A percentile compares a stretch with the other conserved stretches of the same genome.
phyloP scores from a whole-genome alignment of 805 yeast species.

The Metschnikowia gelsemii region DNA sequence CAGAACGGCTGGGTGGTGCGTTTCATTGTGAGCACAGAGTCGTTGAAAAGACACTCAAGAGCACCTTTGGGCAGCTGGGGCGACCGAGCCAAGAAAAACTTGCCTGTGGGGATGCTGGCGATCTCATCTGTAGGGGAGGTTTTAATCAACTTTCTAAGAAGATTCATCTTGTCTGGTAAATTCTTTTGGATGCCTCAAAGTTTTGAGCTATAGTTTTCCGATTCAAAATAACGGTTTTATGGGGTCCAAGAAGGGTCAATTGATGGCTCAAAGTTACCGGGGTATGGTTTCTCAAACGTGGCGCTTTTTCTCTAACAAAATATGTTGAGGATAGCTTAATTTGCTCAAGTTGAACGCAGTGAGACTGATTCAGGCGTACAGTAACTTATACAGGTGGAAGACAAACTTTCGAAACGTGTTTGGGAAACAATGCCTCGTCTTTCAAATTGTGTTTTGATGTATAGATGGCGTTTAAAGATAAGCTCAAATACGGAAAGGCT shows the following conservation, averaged over 20 bases:
- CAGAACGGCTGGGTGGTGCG: conserved; percentile 63
- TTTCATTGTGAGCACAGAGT: conserved; percentile 71
- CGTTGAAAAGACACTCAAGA: conserved; percentile 77
- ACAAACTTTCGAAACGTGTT: not conserved
- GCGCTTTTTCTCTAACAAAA: too few relatives aligned
- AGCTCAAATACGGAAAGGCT: not conserved
- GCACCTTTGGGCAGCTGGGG: conserved; percentile 85
- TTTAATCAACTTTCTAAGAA: conserved; percentile 63
- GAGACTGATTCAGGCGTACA: too few relatives aligned
- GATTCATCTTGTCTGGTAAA: conserved; percentile 52
- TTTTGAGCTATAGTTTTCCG: not conserved
- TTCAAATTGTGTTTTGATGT: not conserved
- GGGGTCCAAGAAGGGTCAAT: too few relatives aligned
- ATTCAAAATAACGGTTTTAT: too few relatives aligned
- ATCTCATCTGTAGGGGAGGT: conserved; percentile 58
- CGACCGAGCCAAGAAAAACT: conserved; percentile 68
- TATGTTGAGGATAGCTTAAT: too few relatives aligned
- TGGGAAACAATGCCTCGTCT: not conserved
- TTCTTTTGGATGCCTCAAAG: not conserved
- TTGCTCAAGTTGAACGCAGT: not conserved
- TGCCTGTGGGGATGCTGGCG: conserved; percentile 74
- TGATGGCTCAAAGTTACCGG: too few relatives aligned
- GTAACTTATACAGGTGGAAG: too few relatives aligned
- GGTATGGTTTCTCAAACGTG: too few relatives aligned
- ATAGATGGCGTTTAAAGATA: not conserved